Base-by-base conservation (phyloP, 352 stramenopile species). In the Pythium oligandrum region DNA sequence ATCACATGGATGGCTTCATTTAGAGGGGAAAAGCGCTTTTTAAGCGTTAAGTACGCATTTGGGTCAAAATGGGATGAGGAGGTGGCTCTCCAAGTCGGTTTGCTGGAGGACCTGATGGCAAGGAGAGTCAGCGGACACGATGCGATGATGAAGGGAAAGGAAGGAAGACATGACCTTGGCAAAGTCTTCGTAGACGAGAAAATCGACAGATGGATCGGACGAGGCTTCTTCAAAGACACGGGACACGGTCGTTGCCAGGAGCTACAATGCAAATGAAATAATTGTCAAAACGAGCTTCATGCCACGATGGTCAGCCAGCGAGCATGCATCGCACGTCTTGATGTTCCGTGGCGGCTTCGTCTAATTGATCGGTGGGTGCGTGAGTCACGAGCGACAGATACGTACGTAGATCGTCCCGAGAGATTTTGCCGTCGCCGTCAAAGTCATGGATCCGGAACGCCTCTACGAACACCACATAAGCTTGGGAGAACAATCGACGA, bases 391-490 rank as follows among this genome's bases (percentile, higher is more conserved):
- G 48, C 1, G 56, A 10, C 33, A 83, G 58, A 46, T 88, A 90
- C 26, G 49, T 49, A 34, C 62, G 59, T 42, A 90, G 60, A 53
- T 90, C 76, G 1, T 70, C 64, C 0, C 68, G 64, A 2, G 75
- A 88, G 57, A 90, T 78, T 47, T 82, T 86, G 34, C 78, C 79
- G 40, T 90, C 79, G 30, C 66, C 75, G 43, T 90, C 74, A 45
- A 86, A 83, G 45, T 90, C 79, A 53, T 90, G 79, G 45, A 90
- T 73, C 32, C 70, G 65, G 55, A 90, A 90, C 4, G 79, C 74
- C 47, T 73, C 76, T 87, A 44, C 36, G 37, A 42, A 9, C 32
- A 48, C 34, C 4, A 11, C 49, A 56, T n/a, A 44, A 45, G n/a
- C 17, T 26, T 26, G 17, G 17, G 17, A 26, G 17, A 26, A 26